Evolutionary conservation across 176 grass and related monocot species (phyloP), one percentile per base, ranked within the genome.

Genomic region (Stipa capillata): DNA sequence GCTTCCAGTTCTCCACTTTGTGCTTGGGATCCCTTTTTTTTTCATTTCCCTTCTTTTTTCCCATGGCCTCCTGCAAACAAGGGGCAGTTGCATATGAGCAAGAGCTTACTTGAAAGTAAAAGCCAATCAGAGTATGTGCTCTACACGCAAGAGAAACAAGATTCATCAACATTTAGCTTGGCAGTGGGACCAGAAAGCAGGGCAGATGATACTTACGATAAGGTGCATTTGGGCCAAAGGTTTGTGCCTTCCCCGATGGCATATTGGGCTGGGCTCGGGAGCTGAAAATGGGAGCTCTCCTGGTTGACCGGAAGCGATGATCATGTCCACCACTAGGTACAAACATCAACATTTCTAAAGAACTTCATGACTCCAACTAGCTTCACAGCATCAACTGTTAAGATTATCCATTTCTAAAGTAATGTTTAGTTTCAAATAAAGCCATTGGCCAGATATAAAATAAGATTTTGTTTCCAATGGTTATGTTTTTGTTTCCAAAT

Each of bases 101-200:
- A 58, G 25, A 81, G 60, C 40, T 67, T 55, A 41, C 42, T 68
- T 48, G 31, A 67, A 80, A 75, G 49, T 74, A 58, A 74, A 39
- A 45, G 18, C 24, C 21, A 66, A 47, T 55, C 4, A 35, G 34
- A 40, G 45, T 24, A 17, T 78, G 24, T 51, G 33, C 23, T 32
- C 34, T 20, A 24, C 59, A 58, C 45, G 39, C 69, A 86, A 67
- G 12, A 74, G 42, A 81, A 27, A 48, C 16, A 79, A 35, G n/a
- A 76, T 47, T 65, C 70, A 34, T 77, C 41, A 62, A 4, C 40
- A 34, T 77, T 77, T 45, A n/a, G 41, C 40, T 47, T 61, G 21
- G 56, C 34, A 16, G 50, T 77, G 23, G 17, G 20, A 33, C 24
- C 4, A 42, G 14, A 57, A 39, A 50, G 20, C 52, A 43, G 8